These are phyloP conservation scores for Amauroascus verrucosus DNA, from an alignment of 2,329 filamentous ascomycete species.

Conservation along the genomic window DNA sequence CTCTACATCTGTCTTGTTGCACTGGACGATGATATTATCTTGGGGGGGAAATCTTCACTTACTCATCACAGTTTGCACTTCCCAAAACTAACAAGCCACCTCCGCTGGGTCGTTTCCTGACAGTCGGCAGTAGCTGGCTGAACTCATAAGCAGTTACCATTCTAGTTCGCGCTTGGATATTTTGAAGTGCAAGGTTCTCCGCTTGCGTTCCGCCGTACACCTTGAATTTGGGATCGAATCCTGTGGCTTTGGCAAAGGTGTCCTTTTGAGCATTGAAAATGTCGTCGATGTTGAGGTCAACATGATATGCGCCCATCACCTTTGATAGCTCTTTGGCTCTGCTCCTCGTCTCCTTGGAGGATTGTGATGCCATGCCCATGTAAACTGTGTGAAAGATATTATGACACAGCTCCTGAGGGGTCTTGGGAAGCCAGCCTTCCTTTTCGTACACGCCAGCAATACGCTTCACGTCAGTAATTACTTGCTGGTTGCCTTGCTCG, in stretches of 20 bases:
- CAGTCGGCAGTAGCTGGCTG: slow-evolving; percentile 52
- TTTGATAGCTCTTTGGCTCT: slow-evolving; percentile 51
- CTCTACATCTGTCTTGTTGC: no score
- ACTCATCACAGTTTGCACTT: slow-evolving; percentile 43
- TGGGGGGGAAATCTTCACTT: not conserved
- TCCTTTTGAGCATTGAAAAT: slow-evolving; percentile 37
- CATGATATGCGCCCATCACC: slow-evolving; percentile 58
- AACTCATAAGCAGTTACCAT: slow-evolving; percentile 56
- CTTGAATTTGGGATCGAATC: slow-evolving; percentile 51
- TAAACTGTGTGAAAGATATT: slow-evolving; percentile 52
- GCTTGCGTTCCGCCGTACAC: slow-evolving; percentile 50
- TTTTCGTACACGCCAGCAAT: slow-evolving; percentile 34
- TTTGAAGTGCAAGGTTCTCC: slow-evolving; percentile 29
- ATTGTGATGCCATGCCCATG: slow-evolving; percentile 59
- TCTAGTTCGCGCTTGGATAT: slow-evolving; percentile 49
- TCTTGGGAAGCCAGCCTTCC: slow-evolving; percentile 36
- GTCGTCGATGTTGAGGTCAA: slow-evolving; percentile 61
- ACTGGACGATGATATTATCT: no score
- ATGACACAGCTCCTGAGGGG: slow-evolving; percentile 48
- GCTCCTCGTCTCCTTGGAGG: slow-evolving; percentile 53
- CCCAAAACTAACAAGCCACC: slow-evolving; percentile 54
- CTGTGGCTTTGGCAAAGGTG: slow-evolving; percentile 38
- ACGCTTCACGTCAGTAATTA: slow-evolving; percentile 23
- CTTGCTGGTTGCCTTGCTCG: slow-evolving; percentile 20
- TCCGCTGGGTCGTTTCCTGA: slow-evolving; percentile 44